Percentiles rank a stretch among this genome's conserved stretches.
These are phyloP conservation scores for Inosperma sp. DNA, from an alignment of 768 basidiomycete species.

Conservation along the genomic window DNA sequence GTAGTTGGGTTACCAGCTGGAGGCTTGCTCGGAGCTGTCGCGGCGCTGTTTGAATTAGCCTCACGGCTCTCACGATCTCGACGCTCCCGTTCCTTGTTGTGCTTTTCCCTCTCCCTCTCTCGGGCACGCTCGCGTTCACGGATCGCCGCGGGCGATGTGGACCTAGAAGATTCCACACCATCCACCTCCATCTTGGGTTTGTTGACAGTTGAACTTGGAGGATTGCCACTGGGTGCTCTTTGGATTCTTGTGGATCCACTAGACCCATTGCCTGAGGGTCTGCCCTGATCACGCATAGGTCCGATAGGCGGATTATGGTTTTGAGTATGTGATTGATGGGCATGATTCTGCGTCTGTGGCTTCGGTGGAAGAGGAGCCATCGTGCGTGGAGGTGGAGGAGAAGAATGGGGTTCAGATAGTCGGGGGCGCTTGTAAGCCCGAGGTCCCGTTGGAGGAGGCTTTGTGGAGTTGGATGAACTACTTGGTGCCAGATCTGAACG, in stretches of 20 bases:
- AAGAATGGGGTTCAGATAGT: conserved; percentile 48
- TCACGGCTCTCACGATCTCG: conserved; percentile 27
- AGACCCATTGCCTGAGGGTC: background rate
- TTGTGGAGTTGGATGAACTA: conserved; percentile 34
- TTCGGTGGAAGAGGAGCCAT: conserved; percentile 28
- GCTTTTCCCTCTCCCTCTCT: conserved; percentile 33
- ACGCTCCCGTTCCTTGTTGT: conserved; percentile 17
- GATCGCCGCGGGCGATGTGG: conserved; percentile 5
- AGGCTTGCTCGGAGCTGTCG: conserved; percentile 6
- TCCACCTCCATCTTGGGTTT: conserved; percentile 18
- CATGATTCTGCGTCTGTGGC: conserved; percentile 16
- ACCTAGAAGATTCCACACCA: conserved; percentile 6
- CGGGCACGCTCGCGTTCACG: conserved; percentile 29
- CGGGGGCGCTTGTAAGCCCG: conserved; percentile 79
- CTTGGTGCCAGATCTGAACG: conserved; percentile 30
- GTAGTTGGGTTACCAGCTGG: background rate
- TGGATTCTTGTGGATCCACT: conserved; percentile 4
- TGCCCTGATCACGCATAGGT: conserved; percentile 8
- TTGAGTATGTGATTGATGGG: conserved; percentile 5
- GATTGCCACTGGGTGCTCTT: conserved; percentile 7
- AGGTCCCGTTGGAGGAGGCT: conserved; percentile 71
- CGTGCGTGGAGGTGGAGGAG: conserved; percentile 29
- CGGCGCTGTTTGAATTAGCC: conserved; percentile 14
- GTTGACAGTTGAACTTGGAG: conserved; percentile 9
- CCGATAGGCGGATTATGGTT: conserved; percentile 4